Percentiles rank a stretch among this genome's conserved stretches.
phyloP scores from a whole-genome alignment of 805 yeast genomes.

The Candida methanosorbosa region DNA sequence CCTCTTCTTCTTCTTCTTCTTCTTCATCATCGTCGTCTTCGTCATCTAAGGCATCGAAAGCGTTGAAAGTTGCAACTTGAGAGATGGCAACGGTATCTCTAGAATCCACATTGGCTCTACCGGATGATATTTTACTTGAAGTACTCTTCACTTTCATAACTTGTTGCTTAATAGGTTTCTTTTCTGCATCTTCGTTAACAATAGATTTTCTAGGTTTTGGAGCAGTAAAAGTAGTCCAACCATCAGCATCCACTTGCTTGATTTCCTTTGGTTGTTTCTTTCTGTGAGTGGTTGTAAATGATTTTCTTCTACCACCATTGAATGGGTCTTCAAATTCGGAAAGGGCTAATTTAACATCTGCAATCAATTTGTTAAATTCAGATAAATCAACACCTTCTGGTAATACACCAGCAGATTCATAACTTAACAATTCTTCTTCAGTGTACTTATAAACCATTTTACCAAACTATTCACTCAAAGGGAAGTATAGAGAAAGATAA shows the following conservation, averaged over 20 bases:
- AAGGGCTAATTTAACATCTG: constrained; percentile 44
- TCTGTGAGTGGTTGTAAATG: constrained; percentile 40
- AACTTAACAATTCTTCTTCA: constrained; percentile 56
- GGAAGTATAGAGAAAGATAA: too few relatives aligned
- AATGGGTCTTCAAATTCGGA: constrained; percentile 21
- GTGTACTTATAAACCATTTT: too few relatives aligned
- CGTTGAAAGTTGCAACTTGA: constrained; percentile 61
- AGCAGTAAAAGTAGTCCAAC: constrained; percentile 65
- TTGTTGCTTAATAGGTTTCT: constrained; percentile 35
- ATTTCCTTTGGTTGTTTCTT: constrained; percentile 37
- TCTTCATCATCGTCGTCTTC: constrained; percentile 39
- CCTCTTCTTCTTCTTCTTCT: constrained; percentile 11
- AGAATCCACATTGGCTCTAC: constrained; percentile 59
- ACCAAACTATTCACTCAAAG: too few relatives aligned
- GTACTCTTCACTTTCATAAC: constrained; percentile 56
- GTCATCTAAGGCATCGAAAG: constrained; percentile 68
- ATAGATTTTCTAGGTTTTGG: constrained; percentile 35
- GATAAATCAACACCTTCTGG: constrained; percentile 58
- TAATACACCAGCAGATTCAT: constrained; percentile 46
- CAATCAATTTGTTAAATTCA: constrained; percentile 58
- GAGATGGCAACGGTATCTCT: constrained; percentile 65
- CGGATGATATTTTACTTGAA: constrained; percentile 65
- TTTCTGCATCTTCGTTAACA: constrained; percentile 40
- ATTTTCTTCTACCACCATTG: constrained; percentile 53
- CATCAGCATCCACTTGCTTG: constrained; percentile 62